phyloP scores from a whole-genome alignment of 1,284 basidiomycete species.

The Ceraceosorus bombacis region DNA sequence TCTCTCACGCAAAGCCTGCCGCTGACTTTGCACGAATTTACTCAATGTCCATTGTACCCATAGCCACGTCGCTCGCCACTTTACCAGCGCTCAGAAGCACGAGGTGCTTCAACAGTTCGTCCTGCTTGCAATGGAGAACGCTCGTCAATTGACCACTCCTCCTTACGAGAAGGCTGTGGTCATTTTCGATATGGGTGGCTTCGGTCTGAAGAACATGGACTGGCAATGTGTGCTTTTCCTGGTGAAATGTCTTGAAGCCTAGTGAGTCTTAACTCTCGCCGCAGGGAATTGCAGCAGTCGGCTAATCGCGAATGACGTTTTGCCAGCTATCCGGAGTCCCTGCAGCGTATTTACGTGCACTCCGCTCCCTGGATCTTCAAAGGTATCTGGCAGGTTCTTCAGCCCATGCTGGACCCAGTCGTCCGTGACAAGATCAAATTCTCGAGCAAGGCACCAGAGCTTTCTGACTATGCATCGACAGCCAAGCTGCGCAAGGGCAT shows the following conservation, averaged over 20 bases:
- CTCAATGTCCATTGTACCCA: background rate
- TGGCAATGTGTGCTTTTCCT: constrained; percentile 47
- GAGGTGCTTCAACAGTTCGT: constrained; percentile 46
- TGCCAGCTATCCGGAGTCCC: constrained; percentile 41
- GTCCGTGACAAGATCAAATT: constrained; percentile 48
- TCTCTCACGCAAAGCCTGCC: background rate
- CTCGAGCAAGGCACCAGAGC: constrained; percentile 40
- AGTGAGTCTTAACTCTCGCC: constrained; percentile 1
- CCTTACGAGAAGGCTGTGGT: constrained; percentile 45
- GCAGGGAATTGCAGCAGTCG: background rate
- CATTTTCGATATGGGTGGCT: constrained; percentile 46
- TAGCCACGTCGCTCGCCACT: constrained; percentile 44
- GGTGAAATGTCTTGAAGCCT: constrained; percentile 47
- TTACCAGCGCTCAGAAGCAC: constrained; percentile 46
- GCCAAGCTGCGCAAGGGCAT: constrained; percentile 44
- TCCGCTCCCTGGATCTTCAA: constrained; percentile 48
- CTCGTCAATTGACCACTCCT: constrained; percentile 40
- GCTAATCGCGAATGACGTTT: background rate
- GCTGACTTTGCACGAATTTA: background rate
- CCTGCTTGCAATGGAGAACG: constrained; percentile 45
- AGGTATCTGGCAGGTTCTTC: constrained; percentile 46
- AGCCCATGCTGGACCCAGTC: constrained; percentile 47
- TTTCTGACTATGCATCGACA: constrained; percentile 36
- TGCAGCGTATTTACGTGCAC: constrained; percentile 47
- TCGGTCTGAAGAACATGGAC: constrained; percentile 49